Percentiles rank a stretch among this genome's conserved stretches.
phyloP scores from a whole-genome alignment of 495 filamentous ascomycete genomes.

The Articulospora tetracladia region DNA sequence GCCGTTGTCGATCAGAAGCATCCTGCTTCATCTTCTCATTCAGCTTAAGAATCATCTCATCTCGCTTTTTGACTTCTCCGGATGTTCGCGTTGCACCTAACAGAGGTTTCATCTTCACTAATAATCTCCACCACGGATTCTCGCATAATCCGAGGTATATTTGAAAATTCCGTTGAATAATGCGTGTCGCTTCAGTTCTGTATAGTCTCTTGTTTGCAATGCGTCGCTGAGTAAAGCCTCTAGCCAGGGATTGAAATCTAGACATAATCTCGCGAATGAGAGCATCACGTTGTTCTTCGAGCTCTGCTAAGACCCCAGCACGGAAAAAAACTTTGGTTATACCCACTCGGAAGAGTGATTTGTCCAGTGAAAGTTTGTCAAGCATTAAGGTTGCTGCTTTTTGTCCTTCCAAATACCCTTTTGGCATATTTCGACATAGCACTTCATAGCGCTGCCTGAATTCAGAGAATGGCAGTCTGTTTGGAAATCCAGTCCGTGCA shows the following conservation, averaged over 20 bases:
- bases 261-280: conserved; percentile 91
- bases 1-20: conserved; percentile 63
- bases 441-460: conserved; percentile 97
- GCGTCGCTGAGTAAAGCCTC: conserved; percentile 83
- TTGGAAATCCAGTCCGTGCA: conserved; percentile 97
- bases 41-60: conserved; percentile 86
- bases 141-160: conserved; percentile 83
- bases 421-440: conserved; percentile 86
- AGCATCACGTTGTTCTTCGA: conserved; percentile 91
- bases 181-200: conserved; percentile 87
- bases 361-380: conserved; percentile 81
- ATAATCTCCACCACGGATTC: conserved; percentile 95
- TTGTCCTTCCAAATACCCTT: conserved; percentile 88
- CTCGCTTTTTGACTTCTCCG: conserved; percentile 86
- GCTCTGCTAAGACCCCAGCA: conserved; percentile 90
- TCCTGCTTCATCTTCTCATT: conserved; percentile 81
- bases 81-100: conserved; percentile 87
- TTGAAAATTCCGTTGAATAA: conserved; percentile 91
- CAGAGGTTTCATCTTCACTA: conserved; percentile 93
- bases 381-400: conserved; percentile 81
- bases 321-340: conserved; percentile 98
- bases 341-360: conserved; percentile 84
- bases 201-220: conserved; percentile 90
- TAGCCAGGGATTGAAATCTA: conserved; percentile 86
- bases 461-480: conserved; percentile 85